Conservation (phyloP, 345 rosid species). For the Eucalyptus urophylla region DNA sequence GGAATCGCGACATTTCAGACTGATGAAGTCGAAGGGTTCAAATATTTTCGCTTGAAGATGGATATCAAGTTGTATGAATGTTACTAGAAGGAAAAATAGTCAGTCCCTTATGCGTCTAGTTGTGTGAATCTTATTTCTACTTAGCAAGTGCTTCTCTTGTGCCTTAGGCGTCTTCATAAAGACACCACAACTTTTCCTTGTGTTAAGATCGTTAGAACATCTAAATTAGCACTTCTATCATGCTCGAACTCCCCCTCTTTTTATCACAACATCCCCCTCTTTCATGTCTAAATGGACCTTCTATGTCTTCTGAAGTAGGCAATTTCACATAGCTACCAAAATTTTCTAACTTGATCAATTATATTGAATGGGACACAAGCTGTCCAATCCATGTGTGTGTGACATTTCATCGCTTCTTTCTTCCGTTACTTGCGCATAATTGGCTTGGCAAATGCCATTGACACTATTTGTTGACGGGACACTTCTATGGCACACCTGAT, state of each 20-base stretch:
- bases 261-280: background rate
- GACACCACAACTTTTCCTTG: background rate
- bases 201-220: background rate
- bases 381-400: background rate
- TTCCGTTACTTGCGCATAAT: background rate
- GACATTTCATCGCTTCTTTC: background rate
- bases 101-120: background rate
- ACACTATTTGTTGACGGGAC: background rate
- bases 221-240: background rate
- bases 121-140: background rate
- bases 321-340: background rate
- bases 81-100: background rate
- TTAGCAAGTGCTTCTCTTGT: background rate
- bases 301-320: background rate
- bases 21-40: slow-evolving; percentile 23
- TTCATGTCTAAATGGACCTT: background rate
- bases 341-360: background rate
- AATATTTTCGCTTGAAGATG: slow-evolving; percentile 40
- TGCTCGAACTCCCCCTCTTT: background rate
- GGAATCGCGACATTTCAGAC: slow-evolving; percentile 45
- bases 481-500: background rate
- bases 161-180: background rate
- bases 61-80: slow-evolving; percentile 36
- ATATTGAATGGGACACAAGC: background rate
- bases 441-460: background rate